phyloP scores from a whole-genome alignment of 140 eudicot genomes.

The Stevia rebaudiana region DNA sequence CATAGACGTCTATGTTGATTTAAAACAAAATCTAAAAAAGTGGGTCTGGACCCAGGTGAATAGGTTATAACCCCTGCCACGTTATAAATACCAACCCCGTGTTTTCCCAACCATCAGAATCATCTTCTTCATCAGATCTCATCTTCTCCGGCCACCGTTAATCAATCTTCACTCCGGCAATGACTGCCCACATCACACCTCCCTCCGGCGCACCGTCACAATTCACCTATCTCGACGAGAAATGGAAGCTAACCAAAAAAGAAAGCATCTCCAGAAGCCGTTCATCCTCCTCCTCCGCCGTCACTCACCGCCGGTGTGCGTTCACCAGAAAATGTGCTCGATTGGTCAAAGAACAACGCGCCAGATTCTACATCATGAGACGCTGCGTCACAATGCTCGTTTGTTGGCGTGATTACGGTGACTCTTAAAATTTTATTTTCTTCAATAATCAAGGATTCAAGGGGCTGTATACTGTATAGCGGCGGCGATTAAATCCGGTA shows the following conservation, averaged over 20 bases:
- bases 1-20: too few species aligned
- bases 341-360: constrained; percentile 75
- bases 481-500: too few species aligned
- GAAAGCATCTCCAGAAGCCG: constrained; percentile 46
- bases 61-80: constrained; percentile 51
- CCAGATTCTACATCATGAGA: constrained; percentile 80
- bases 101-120: not conserved
- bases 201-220: constrained; percentile 20
- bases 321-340: constrained; percentile 74
- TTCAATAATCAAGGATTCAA: too few species aligned
- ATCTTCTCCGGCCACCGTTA: not conserved
- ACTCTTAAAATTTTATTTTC: constrained; percentile 25
- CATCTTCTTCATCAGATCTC: not conserved
- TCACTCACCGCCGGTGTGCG: constrained; percentile 50
- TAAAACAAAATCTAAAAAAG: constrained; percentile 1
- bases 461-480: too few species aligned
- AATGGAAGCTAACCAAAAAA: constrained; percentile 67
- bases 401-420: constrained; percentile 79
- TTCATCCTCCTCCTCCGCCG: constrained; percentile 28
- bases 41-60: constrained; percentile 58
- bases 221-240: constrained; percentile 45
- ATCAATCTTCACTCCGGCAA: not conserved
- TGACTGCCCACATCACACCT: constrained; percentile 1
- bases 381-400: constrained; percentile 83
- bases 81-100: constrained; percentile 41